Evolutionary conservation across 2,329 filamentous ascomycete species (phyloP), one percentile per base, ranked within the genome.

Genomic region (Verticillium albo-atrum): DNA sequence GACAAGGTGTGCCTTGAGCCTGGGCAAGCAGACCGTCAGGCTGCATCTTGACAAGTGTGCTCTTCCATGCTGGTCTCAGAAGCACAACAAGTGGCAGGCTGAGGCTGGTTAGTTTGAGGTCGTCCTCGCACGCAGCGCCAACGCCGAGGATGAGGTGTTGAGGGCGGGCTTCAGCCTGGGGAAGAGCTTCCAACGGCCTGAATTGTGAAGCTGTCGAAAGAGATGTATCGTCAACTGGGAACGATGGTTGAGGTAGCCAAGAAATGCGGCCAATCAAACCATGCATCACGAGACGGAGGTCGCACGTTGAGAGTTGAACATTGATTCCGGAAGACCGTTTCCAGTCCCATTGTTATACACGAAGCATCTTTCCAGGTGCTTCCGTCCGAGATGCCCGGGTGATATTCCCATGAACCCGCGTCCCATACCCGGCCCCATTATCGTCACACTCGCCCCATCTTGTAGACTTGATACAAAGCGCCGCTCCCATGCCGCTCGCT

Each of bases 61-160:
- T 1, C 53, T 63, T 1, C 84, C 84, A 55, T 91, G 86, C 74
- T 92, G 86, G 80, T 87, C 90, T 63, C 89, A 91, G 74, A 80
- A 83, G 63, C 76, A 83, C 12, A 78, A 82, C 56, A 77, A 84
- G 66, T 92, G 88, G 88, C 80, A 82, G n/a, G 82, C 82, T 1
- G 88, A 90, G 74, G 80, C 80, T 67, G 89, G 88, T 20, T 75
- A 76, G 54, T 91, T 90, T 68, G 80, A 82, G 57, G 79, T 91
- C 12, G 72, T 86, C 56, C 81, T 90, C 6, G 61, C 55, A 3
- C 54, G 57, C 10, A 62, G 61, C 27, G 60, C 61, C 6, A 55
- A 57, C 5, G 60, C 61, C 0, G 32, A 57, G 37, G 60, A 62
- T 5, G 61, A 63, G 37, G 57, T 60, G 12, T 23, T 54, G 2